Evolutionary conservation across 169 alveolate genomes (phyloP).

Genomic region (Plasmodium chabaudi): DNA sequence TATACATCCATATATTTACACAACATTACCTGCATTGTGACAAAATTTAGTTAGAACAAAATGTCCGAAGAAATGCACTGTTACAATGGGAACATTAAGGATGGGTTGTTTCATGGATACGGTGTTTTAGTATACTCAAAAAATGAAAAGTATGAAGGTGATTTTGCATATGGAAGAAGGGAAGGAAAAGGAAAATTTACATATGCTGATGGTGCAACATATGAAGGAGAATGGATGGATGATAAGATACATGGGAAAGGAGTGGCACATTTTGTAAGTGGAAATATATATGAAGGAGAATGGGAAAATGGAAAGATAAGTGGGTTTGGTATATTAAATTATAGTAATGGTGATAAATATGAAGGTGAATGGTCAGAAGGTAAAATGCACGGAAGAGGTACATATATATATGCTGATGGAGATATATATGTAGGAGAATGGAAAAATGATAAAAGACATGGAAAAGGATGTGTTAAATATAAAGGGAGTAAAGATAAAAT

Average conservation of each 20-base stretch:
- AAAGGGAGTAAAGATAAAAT: conserved; percentile 82
- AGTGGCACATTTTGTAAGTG: conserved; percentile 91
- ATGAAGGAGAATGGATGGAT: conserved; percentile 96
- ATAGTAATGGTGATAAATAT: conserved; percentile 94
- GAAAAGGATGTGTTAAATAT: conserved; percentile 93
- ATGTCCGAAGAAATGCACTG: conserved; percentile 83
- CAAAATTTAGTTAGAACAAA: neutral
- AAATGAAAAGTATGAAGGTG: conserved; percentile 96
- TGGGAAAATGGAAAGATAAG: conserved; percentile 95
- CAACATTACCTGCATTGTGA: neutral
- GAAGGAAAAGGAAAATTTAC: conserved; percentile 94
- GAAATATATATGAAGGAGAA: conserved; percentile 89
- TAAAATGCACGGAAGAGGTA: conserved; percentile 95
- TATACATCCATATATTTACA: neutral
- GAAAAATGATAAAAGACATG: conserved; percentile 95
- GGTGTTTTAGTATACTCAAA: conserved; percentile 91
- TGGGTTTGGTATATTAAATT: conserved; percentile 93
- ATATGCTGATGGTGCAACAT: conserved; percentile 95
- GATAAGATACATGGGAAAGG: conserved; percentile 96
- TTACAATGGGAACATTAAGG: conserved; percentile 93
- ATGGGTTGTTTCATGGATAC: conserved; percentile 93
- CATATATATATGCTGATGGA: conserved; percentile 94
- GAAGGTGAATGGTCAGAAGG: conserved; percentile 97
- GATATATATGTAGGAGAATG: conserved; percentile 95
- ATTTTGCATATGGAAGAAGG: conserved; percentile 94